These are phyloP conservation scores for Dioscorea zingiberensis DNA, from an alignment of 106 monocot species.

Conservation along the genomic window DNA sequence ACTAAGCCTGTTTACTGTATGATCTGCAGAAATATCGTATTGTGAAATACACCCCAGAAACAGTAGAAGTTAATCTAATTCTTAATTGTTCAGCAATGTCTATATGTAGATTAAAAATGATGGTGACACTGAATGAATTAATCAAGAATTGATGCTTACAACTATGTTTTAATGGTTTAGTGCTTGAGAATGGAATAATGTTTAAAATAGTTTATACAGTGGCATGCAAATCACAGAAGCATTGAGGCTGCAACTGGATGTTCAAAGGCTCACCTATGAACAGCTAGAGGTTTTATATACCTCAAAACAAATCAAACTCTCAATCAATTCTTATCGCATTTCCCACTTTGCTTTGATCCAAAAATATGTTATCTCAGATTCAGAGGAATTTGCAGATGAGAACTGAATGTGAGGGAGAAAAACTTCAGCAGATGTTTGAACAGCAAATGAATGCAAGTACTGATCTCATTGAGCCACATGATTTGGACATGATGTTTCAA, in stretches of 20 bases:
- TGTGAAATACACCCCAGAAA: slow-evolving; percentile 22
- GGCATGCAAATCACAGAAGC: slow-evolving; percentile 24
- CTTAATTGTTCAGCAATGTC: too few species aligned
- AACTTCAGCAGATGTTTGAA: slow-evolving; percentile 24
- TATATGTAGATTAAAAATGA: too few species aligned
- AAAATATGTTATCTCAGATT: slow-evolving; percentile 7
- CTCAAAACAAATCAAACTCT: not conserved
- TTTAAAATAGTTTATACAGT: slow-evolving; percentile 2
- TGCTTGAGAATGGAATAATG: too few species aligned
- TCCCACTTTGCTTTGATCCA: not conserved
- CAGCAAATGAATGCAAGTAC: slow-evolving; percentile 9
- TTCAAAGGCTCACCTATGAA: slow-evolving; percentile 18
- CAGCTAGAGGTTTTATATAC: slow-evolving; percentile 17
- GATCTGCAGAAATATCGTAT: slow-evolving; percentile 25
- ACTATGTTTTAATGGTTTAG: too few species aligned
- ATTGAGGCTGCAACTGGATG: slow-evolving; percentile 16
- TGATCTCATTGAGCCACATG: too few species aligned
- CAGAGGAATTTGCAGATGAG: slow-evolving; percentile 18
- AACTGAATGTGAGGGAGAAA: slow-evolving; percentile 18
- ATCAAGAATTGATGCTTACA: too few species aligned
- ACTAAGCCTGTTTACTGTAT: not conserved
- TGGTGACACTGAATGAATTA: too few species aligned
- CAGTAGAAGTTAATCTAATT: slow-evolving; percentile 3
- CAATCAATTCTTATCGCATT: not conserved
- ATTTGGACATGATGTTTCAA: too few species aligned